Conservation (phyloP, 768 basidiomycete genomes). For the Auriscalpium vulgare region DNA sequence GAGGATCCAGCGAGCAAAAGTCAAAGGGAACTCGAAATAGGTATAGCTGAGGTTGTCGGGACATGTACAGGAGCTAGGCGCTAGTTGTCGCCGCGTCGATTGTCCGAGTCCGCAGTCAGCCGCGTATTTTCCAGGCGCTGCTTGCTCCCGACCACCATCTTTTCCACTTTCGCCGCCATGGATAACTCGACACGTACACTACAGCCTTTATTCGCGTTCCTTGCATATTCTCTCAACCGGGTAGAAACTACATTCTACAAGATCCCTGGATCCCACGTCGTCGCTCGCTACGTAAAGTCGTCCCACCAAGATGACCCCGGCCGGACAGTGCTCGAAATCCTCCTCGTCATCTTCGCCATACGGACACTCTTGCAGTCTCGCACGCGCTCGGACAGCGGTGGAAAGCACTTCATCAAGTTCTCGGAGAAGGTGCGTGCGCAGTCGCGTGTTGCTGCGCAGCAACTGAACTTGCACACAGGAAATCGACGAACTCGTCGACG, state of each 20-base stretch:
- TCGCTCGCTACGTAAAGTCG: slow-evolving; percentile 87
- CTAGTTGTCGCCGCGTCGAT: too few relatives aligned
- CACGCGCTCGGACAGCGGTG: slow-evolving; percentile 76
- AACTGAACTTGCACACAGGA: slow-evolving; percentile 45
- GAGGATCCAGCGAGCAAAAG: too few relatives aligned
- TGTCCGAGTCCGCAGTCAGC: too few relatives aligned
- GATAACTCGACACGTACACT: slow-evolving; percentile 28
- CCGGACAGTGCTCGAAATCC: slow-evolving; percentile 81
- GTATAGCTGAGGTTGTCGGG: too few relatives aligned
- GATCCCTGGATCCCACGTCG: slow-evolving; percentile 73
- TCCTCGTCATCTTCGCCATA: slow-evolving; percentile 82
- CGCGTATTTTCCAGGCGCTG: not conserved
- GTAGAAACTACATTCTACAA: slow-evolving; percentile 63
- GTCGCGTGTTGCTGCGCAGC: not conserved
- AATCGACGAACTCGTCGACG: slow-evolving; percentile 92
- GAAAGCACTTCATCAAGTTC: slow-evolving; percentile 87
- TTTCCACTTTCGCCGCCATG: slow-evolving; percentile 22
- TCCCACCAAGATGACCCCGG: slow-evolving; percentile 96
- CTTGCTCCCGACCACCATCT: slow-evolving; percentile 9
- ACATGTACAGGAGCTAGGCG: too few relatives aligned
- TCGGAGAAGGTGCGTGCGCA: slow-evolving; percentile 67
- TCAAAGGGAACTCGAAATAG: too few relatives aligned
- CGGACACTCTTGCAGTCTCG: slow-evolving; percentile 85
- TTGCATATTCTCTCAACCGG: slow-evolving; percentile 52
- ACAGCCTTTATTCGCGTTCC: slow-evolving; percentile 53